These are phyloP conservation scores for Ceratocystis eucalypticola DNA, from an alignment of 2,329 filamentous ascomycete species.

Conservation along the genomic window DNA sequence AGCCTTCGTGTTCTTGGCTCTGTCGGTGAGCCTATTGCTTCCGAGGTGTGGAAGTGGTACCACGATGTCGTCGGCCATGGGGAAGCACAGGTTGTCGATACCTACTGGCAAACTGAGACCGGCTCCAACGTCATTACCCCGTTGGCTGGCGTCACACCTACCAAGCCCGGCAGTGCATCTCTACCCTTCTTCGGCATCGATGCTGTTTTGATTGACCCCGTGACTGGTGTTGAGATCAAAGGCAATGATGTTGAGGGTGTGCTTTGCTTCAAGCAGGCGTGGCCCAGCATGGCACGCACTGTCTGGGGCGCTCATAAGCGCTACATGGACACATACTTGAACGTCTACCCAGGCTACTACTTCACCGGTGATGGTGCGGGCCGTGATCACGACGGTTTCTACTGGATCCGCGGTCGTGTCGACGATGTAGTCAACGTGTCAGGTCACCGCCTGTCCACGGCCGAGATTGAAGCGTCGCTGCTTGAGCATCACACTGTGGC, in stretches of 20 bases:
- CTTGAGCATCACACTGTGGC: conserved; percentile 83
- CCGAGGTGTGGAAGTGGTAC: conserved; percentile 99
- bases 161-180: conserved; percentile 91
- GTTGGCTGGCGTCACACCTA: conserved; percentile 82
- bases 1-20: conserved; percentile 81
- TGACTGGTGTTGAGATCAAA: conserved; percentile 81
- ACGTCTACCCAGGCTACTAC: conserved; percentile 96
- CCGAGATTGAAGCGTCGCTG: conserved; percentile 93
- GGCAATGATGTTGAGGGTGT: conserved; percentile 98
- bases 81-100: conserved; percentile 87
- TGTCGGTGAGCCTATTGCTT: conserved; percentile 92
- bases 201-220: conserved; percentile 91
- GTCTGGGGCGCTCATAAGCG: conserved; percentile 96
- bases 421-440: conserved; percentile 98
- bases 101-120: conserved; percentile 99
- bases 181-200: conserved; percentile 98
- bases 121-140: conserved; percentile 93
- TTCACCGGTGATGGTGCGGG: conserved; percentile 91
- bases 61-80: conserved; percentile 88
- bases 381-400: conserved; percentile 95
- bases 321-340: conserved; percentile 97
- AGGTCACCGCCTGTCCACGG: conserved; percentile 88
- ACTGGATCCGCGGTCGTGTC: conserved; percentile 98
- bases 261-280: conserved; percentile 89
- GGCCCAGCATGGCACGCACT: conserved; percentile 96